phyloP scores from a whole-genome alignment of 352 stramenopile genomes.

The Phytophthora capsici region DNA sequence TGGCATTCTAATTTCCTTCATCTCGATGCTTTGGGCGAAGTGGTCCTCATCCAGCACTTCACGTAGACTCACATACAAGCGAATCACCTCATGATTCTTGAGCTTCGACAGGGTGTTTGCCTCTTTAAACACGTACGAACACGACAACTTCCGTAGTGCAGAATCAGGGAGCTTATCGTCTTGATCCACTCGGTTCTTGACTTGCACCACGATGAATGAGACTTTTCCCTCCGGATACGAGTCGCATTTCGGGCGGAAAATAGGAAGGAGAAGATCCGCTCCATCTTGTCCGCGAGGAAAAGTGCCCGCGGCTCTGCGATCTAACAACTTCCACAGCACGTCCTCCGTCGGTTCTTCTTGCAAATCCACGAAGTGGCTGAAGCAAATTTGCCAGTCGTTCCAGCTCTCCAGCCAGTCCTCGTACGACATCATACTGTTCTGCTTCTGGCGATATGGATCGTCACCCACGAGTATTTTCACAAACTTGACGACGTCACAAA shows the following conservation, averaged over 20 bases:
- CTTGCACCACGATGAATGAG: constrained; percentile 5
- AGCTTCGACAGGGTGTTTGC: no score
- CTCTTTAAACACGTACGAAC: no score
- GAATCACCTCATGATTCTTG: not conserved
- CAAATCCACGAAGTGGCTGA: constrained; percentile 3
- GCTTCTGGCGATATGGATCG: not conserved
- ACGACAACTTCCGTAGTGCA: no score
- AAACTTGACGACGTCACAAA: not conserved
- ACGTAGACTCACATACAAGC: not conserved
- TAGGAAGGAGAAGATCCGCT: not conserved
- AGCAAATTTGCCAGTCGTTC: not conserved
- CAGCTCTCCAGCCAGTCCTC: not conserved
- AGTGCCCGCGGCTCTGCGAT: not conserved
- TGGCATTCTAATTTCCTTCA: not conserved
- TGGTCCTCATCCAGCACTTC: not conserved
- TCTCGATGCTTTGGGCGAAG: not conserved
- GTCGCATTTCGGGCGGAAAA: not conserved
- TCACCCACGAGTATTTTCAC: not conserved
- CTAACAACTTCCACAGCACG: not conserved
- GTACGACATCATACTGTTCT: not conserved
- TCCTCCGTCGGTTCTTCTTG: not conserved
- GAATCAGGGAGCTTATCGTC: no score
- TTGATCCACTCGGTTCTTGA: not conserved
- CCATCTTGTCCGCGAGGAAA: not conserved
- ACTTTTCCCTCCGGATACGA: not conserved